A percentile compares a stretch with the other conserved stretches of the same genome.
These are phyloP conservation scores for Lanmaoa pseudosensibilis DNA, from an alignment of 768 basidiomycete species.

Conservation along the genomic window DNA sequence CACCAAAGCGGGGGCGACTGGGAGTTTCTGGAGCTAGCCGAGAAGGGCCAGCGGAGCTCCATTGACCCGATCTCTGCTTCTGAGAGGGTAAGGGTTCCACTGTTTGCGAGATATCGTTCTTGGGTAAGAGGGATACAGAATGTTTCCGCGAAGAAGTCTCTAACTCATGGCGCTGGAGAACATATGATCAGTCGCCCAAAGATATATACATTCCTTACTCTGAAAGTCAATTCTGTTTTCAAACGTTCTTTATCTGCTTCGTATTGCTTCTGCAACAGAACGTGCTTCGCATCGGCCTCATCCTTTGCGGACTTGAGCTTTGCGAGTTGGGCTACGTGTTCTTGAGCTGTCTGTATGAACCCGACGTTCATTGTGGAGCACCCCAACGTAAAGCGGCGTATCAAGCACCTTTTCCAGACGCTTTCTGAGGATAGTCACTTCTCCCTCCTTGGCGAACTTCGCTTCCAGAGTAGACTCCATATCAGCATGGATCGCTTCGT, in stretches of 20 bases:
- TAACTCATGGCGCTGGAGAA: conserved; percentile 62
- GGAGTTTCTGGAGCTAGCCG: conserved; percentile 38
- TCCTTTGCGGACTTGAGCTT: conserved; percentile 61
- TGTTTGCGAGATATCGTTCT: conserved; percentile 42
- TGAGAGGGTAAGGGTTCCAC: conserved; percentile 42
- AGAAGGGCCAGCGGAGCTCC: conserved; percentile 29
- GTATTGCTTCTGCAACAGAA: conserved; percentile 57
- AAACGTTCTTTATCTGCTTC: conserved; percentile 69
- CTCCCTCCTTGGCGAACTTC: conserved; percentile 64
- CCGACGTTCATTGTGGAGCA: background rate
- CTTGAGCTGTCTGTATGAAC: conserved; percentile 50
- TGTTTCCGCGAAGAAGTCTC: conserved; percentile 56
- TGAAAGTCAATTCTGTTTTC: conserved; percentile 68
- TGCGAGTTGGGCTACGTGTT: conserved; percentile 56
- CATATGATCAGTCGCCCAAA: conserved; percentile 13
- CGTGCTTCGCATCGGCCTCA: conserved; percentile 56
- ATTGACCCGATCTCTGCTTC: conserved; percentile 38
- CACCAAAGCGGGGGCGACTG: conserved; percentile 36
- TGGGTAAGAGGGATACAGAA: conserved; percentile 46
- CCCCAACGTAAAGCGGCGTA: background rate
- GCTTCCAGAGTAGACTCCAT: conserved; percentile 50
- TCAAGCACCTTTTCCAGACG: conserved; percentile 61
- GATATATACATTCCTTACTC: conserved; percentile 42
- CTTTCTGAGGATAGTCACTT: conserved; percentile 65
- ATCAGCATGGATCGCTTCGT: conserved; percentile 44